These are phyloP conservation scores for Picochlorum sp. DNA, from an alignment of 139 green algal genomes.

Conservation along the genomic window DNA sequence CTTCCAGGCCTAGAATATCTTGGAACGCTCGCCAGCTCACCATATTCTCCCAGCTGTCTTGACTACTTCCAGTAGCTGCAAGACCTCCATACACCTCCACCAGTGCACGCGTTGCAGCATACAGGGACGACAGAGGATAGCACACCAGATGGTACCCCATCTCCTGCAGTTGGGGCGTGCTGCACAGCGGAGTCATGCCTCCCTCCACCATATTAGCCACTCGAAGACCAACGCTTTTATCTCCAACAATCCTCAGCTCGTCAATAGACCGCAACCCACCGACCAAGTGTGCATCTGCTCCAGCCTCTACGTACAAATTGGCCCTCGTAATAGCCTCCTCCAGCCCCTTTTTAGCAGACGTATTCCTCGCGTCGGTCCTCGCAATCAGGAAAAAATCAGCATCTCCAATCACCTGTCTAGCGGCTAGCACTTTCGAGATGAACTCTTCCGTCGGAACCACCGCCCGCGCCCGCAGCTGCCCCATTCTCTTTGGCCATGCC, in stretches of 20 bases:
- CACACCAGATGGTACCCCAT: slow-evolving; percentile 62
- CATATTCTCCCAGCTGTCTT: slow-evolving; percentile 33
- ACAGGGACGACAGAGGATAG: slow-evolving; percentile 45
- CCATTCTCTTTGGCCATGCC: slow-evolving; percentile 51
- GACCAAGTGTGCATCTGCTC: slow-evolving; percentile 62
- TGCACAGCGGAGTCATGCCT: slow-evolving; percentile 50
- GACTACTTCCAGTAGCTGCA: slow-evolving; percentile 31
- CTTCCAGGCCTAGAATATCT: slow-evolving; percentile 41
- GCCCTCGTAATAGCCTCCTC: slow-evolving; percentile 40
- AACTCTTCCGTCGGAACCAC: slow-evolving; percentile 51
- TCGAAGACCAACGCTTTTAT: slow-evolving; percentile 37
- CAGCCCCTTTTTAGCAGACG: slow-evolving; percentile 55
- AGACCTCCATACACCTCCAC: slow-evolving; percentile 22
- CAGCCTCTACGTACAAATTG: slow-evolving; percentile 62
- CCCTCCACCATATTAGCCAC: slow-evolving; percentile 71
- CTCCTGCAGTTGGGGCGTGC: slow-evolving; percentile 31
- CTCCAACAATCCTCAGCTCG: slow-evolving; percentile 49
- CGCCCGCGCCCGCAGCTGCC: slow-evolving; percentile 48
- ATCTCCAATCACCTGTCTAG: slow-evolving; percentile 53
- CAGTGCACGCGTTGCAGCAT: slow-evolving; percentile 16
- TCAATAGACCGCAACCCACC: slow-evolving; percentile 51
- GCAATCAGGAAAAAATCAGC: slow-evolving; percentile 75
- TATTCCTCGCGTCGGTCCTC: slow-evolving; percentile 42
- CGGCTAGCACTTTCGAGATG: slow-evolving; percentile 54
- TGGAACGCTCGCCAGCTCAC: slow-evolving; percentile 44